phyloP scores from a whole-genome alignment of 805 yeast genomes.

The Cyberlindnera euphorbiiphila region DNA sequence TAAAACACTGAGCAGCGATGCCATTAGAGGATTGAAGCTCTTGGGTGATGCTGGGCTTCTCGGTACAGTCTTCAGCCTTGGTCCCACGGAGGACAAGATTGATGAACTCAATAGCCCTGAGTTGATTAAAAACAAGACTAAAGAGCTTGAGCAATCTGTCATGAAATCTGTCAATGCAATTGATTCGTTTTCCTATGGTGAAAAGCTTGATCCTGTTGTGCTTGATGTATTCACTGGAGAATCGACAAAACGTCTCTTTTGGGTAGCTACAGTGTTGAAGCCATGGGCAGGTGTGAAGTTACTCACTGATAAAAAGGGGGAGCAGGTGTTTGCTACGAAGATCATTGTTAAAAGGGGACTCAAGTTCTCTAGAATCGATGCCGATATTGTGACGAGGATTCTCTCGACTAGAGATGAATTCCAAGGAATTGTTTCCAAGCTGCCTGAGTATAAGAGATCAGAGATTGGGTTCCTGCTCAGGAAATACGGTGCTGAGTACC shows the following conservation, averaged over 20 bases:
- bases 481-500: constrained; percentile 50
- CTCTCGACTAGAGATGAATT: constrained; percentile 33
- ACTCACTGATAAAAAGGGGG: constrained; percentile 36
- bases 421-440: constrained; percentile 25
- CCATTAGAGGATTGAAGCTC: constrained; percentile 58
- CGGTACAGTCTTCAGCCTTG: constrained; percentile 51
- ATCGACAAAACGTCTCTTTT: constrained; percentile 18
- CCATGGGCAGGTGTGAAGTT: constrained; percentile 44
- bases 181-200: constrained; percentile 1
- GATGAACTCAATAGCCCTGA: constrained; percentile 20
- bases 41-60: constrained; percentile 53
- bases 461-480: constrained; percentile 59
- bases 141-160: constrained; percentile 7
- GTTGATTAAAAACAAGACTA: constrained; percentile 7
- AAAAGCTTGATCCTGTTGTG: neutral
- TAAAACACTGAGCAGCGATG: constrained; percentile 71
- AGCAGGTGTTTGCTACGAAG: constrained; percentile 38
- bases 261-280: constrained; percentile 46
- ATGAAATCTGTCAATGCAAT: constrained; percentile 23
- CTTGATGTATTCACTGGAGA: constrained; percentile 4
- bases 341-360: constrained; percentile 65
- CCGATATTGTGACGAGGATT: constrained; percentile 45
- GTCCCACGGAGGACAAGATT: constrained; percentile 21
- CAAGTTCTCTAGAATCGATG: constrained; percentile 55
- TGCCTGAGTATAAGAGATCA: constrained; percentile 42